phyloP scores from a whole-genome alignment of 306 rosid species.

The Canavalia ensiformis region DNA sequence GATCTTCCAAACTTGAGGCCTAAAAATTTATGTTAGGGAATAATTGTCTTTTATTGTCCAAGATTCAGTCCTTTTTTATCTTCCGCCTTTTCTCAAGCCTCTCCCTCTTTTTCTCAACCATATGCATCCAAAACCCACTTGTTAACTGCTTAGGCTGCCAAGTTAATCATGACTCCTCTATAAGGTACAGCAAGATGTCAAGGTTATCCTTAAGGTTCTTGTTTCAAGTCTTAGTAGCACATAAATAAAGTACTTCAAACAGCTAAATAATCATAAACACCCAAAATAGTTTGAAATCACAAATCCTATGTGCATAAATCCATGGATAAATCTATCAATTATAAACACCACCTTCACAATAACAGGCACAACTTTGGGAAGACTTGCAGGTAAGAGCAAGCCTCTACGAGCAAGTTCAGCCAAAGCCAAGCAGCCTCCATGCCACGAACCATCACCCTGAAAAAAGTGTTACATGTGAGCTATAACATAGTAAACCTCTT shows the following conservation, averaged over 20 bases:
- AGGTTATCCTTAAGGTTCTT: constrained; percentile 30
- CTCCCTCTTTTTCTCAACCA: constrained; percentile 8
- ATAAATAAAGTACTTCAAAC: constrained; percentile 38
- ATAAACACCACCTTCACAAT: constrained; percentile 78
- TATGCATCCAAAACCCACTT: constrained; percentile 12
- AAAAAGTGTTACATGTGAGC: constrained; percentile 47
- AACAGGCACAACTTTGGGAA: constrained; percentile 90
- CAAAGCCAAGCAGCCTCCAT: constrained; percentile 97
- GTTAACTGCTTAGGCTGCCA: constrained; percentile 21
- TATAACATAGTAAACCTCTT: constrained; percentile 30
- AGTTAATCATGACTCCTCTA: neutral
- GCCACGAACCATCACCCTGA: constrained; percentile 99
- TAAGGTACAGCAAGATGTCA: constrained; percentile 22
- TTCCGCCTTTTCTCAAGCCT: constrained; percentile 4
- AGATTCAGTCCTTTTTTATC: constrained; percentile 33
- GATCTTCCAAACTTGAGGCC: no score
- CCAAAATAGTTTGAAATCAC: constrained; percentile 38
- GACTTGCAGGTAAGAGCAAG: constrained; percentile 83
- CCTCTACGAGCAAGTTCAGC: constrained; percentile 99
- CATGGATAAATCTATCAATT: constrained; percentile 17
- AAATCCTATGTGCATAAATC: constrained; percentile 37
- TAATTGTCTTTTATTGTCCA: constrained; percentile 4
- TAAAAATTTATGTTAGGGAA: neutral
- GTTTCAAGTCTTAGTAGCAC: constrained; percentile 23
- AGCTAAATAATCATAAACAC: constrained; percentile 34